These are phyloP conservation scores for Auricularia heimuer DNA, from an alignment of 768 basidiomycete species.

Conservation along the genomic window DNA sequence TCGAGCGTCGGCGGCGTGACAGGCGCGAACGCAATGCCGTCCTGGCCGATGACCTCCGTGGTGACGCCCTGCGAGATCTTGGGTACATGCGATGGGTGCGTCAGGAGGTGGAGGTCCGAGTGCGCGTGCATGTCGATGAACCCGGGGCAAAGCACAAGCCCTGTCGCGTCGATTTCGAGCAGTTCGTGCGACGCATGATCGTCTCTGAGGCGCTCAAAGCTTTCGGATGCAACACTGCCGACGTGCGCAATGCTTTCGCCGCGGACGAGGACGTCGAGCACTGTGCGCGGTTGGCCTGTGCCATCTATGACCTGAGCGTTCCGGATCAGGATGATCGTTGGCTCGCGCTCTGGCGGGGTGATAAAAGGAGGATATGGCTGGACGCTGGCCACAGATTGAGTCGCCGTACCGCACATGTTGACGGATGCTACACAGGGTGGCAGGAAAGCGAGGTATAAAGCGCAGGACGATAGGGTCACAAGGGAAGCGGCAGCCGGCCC, in stretches of 20 bases:
- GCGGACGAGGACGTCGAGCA: neutral
- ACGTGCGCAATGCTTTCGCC: too few species aligned
- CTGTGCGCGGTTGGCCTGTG: neutral
- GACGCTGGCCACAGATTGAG: neutral
- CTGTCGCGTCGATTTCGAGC: too few species aligned
- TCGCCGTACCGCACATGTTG: too few species aligned
- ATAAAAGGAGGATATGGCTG: neutral
- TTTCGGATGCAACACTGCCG: too few species aligned
- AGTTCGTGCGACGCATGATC: too few species aligned
- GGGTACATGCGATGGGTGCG: conserved; percentile 18
- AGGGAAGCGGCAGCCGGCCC: too few species aligned
- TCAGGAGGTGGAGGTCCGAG: conserved; percentile 20
- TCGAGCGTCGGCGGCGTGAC: conserved; percentile 11
- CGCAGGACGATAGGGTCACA: too few species aligned
- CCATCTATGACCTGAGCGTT: neutral
- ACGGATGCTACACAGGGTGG: too few species aligned
- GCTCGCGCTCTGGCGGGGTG: neutral
- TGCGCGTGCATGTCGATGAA: conserved; percentile 26
- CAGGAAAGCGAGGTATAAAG: too few species aligned
- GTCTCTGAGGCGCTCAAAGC: too few species aligned
- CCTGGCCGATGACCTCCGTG: conserved; percentile 23
- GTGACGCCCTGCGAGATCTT: conserved; percentile 23
- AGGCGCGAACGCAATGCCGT: conserved; percentile 21
- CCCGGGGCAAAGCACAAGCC: conserved; percentile 16
- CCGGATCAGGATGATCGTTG: neutral